These are phyloP conservation scores for Phytopythium oedochilum DNA, from an alignment of 352 stramenopile species.

Conservation along the genomic window DNA sequence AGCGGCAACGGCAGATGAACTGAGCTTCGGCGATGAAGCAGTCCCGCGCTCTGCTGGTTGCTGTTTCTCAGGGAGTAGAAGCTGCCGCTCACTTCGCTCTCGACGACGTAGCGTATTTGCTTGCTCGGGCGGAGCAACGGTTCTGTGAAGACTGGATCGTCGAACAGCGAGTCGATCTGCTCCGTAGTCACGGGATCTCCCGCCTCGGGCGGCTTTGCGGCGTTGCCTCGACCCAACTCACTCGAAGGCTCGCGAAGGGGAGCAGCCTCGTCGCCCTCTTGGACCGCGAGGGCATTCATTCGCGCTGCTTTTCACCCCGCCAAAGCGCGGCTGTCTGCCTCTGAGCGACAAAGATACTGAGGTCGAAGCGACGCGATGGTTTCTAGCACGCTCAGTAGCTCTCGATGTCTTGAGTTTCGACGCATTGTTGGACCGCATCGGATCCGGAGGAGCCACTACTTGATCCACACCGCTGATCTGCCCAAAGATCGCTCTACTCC, in stretches of 20 bases:
- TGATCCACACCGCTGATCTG: background rate
- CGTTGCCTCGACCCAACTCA: too few relatives aligned
- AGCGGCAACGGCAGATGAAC: background rate
- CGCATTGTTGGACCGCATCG: background rate
- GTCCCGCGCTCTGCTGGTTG: background rate
- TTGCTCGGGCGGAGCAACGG: background rate
- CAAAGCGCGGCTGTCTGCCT: background rate
- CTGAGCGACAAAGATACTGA: background rate
- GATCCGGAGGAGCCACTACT: background rate
- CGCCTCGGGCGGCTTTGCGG: too few relatives aligned
- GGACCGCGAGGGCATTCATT: background rate
- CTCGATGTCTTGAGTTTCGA: background rate
- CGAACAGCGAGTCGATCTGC: constrained; percentile 5
- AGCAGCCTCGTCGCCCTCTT: background rate
- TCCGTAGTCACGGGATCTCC: background rate
- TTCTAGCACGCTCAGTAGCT: background rate
- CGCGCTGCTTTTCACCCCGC: background rate
- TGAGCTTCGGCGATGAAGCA: background rate
- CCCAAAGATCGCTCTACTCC: constrained; percentile 9
- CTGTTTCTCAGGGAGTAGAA: constrained; percentile 39
- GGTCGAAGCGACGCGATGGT: background rate
- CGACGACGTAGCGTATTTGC: constrained; percentile 29
- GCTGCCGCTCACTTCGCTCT: constrained; percentile 56
- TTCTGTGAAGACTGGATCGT: background rate
- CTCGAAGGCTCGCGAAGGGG: background rate